These are phyloP conservation scores for Pseudozyma tsukubaensis DNA, from an alignment of 1,284 basidiomycete genomes.

Conservation along the genomic window DNA sequence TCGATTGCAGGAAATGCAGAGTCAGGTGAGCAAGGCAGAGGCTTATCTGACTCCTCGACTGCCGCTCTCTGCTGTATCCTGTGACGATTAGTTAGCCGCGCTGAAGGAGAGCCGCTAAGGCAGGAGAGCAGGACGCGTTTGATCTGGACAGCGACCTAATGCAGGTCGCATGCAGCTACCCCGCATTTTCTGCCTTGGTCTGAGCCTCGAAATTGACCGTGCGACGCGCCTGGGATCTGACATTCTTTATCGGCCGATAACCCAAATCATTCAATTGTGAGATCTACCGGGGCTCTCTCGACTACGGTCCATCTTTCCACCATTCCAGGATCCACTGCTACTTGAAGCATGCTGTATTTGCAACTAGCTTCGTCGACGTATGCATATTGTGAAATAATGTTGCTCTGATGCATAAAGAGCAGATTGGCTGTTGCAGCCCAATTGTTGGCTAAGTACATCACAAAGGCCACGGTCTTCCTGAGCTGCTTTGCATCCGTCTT, in stretches of 20 bases:
- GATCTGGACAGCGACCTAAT: not conserved
- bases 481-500: too few species aligned
- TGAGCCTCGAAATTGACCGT: not conserved
- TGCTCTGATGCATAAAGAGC: too few species aligned
- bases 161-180: slow-evolving; percentile 20
- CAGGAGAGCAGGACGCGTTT: not conserved
- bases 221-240: not conserved
- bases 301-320: too few species aligned
- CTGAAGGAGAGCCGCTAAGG: too few species aligned
- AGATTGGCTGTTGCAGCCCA: too few species aligned
- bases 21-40: slow-evolving; percentile 16
- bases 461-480: too few species aligned
- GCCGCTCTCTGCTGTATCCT: too few species aligned
- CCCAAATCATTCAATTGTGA: not conserved
- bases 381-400: too few species aligned
- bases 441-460: too few species aligned
- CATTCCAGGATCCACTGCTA: too few species aligned
- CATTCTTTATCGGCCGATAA: slow-evolving; percentile 6
- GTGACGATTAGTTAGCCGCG: not conserved
- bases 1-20: slow-evolving; percentile 3
- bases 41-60: slow-evolving; percentile 4
- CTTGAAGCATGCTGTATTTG: too few species aligned
- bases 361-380: too few species aligned
- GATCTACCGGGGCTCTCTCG: not conserved
- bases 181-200: slow-evolving; percentile 14